These are phyloP conservation scores for Pyrenopolyporus hunteri DNA, from an alignment of 495 filamentous ascomycete species.

Conservation along the genomic window DNA sequence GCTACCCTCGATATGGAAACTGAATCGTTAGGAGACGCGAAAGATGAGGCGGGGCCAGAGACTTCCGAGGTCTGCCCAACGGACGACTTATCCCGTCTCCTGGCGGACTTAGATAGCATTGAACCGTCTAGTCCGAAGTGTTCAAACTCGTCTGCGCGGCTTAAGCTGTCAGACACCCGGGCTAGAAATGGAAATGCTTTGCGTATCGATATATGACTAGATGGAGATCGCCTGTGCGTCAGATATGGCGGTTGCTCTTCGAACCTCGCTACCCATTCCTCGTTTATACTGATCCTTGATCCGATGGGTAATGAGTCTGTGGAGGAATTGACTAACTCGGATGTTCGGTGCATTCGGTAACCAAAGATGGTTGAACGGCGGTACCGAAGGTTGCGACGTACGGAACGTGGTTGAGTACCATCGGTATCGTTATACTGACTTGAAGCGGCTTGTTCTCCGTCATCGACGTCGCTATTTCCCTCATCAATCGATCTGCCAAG, in stretches of 20 bases:
- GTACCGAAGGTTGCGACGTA: conserved; percentile 8
- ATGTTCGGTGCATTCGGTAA: conserved; percentile 23
- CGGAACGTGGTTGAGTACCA: background rate
- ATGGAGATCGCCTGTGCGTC: background rate
- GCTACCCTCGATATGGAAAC: conserved; percentile 23
- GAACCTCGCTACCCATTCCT: conserved; percentile 5
- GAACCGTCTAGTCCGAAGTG: conserved; percentile 39
- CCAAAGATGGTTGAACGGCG: conserved; percentile 22
- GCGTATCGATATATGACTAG: background rate
- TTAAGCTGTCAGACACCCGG: conserved; percentile 22
- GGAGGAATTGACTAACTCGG: conserved; percentile 18
- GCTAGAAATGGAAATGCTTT: conserved; percentile 26
- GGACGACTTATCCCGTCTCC: conserved; percentile 7
- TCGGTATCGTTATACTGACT: background rate
- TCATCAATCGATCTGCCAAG: conserved; percentile 24
- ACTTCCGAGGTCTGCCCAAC: background rate
- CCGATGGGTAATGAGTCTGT: background rate
- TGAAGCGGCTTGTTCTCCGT: background rate
- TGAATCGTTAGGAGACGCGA: conserved; percentile 8
- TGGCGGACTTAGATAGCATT: conserved; percentile 22
- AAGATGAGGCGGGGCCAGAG: background rate
- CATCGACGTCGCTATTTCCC: conserved; percentile 8
- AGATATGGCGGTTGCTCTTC: conserved; percentile 11
- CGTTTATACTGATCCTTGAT: conserved; percentile 6
- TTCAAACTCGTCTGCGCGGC: conserved; percentile 12